Evolutionary conservation across 1,284 basidiomycete genomes (phyloP).

Genomic region (Anthracocystis walkeri): DNA sequence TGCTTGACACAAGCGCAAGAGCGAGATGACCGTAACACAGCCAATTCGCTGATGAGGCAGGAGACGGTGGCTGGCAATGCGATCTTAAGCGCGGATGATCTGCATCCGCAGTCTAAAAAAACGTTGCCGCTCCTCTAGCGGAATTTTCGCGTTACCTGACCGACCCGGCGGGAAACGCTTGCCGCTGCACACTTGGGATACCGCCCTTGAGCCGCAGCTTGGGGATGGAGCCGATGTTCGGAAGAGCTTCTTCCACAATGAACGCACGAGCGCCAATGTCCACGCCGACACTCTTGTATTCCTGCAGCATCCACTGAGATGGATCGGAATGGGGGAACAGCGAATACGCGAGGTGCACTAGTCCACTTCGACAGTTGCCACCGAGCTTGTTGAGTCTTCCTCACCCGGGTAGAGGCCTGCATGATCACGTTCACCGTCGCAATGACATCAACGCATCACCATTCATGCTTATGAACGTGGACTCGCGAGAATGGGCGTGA

Average conservation of each 20-base stretch:
- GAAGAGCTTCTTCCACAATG: constrained; percentile 11
- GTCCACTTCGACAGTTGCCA: too few relatives aligned
- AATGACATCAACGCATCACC: too few relatives aligned
- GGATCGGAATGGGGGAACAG: too few relatives aligned
- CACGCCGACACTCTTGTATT: neutral
- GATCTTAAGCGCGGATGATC: constrained; percentile 16
- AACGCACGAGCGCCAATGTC: neutral
- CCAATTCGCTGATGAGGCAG: neutral
- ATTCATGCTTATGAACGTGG: too few relatives aligned
- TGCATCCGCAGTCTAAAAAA: constrained; percentile 16
- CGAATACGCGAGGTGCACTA: too few relatives aligned
- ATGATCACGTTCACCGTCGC: too few relatives aligned
- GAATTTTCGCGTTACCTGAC: neutral
- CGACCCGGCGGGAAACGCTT: neutral
- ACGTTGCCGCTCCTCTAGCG: too few relatives aligned
- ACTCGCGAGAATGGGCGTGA: too few relatives aligned
- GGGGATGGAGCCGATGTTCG: constrained; percentile 1
- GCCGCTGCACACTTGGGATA: constrained; percentile 5
- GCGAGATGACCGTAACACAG: too few relatives aligned
- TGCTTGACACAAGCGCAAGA: too few relatives aligned
- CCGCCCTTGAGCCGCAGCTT: constrained; percentile 2
- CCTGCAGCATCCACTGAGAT: neutral
- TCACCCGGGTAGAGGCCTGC: too few relatives aligned
- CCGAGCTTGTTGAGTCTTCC: too few relatives aligned
- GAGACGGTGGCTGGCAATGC: neutral